These are phyloP conservation scores for Fusarium humuli DNA, from an alignment of 2,329 filamentous ascomycete species.

Conservation along the genomic window DNA sequence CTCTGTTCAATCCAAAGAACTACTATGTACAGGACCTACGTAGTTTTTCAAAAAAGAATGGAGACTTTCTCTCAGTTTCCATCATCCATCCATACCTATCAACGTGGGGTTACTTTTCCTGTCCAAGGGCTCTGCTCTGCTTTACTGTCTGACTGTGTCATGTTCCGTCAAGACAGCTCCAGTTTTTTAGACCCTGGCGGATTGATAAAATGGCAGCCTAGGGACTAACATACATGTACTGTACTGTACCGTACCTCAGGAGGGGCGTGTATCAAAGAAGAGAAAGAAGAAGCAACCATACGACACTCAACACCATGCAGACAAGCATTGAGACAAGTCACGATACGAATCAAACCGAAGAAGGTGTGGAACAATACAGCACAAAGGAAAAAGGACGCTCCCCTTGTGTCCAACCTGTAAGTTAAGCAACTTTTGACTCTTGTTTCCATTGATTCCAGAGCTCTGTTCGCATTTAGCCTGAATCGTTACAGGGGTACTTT, in stretches of 20 bases:
- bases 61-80: slow-evolving; percentile 24
- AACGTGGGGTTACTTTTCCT: slow-evolving; percentile 25
- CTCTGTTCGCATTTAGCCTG: slow-evolving; percentile 39
- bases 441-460: slow-evolving; percentile 7
- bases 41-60: slow-evolving; percentile 1
- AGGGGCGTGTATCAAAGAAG: slow-evolving; percentile 16
- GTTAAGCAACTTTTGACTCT: not conserved
- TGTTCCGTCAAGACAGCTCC: slow-evolving; percentile 13
- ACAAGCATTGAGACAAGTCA: slow-evolving; percentile 16
- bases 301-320: slow-evolving; percentile 11
- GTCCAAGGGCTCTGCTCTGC: not conserved
- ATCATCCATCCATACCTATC: slow-evolving; percentile 11
- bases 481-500: slow-evolving; percentile 16
- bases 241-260: not conserved
- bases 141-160: not conserved
- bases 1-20: not conserved
- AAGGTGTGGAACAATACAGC: slow-evolving; percentile 18
- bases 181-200: slow-evolving; percentile 23
- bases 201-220: slow-evolving; percentile 19
- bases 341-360: slow-evolving; percentile 22
- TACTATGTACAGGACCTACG: not conserved
- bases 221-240: not conserved
- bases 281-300: slow-evolving; percentile 1
- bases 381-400: not conserved
- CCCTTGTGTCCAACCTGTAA: not conserved